Base-by-base conservation (phyloP, 2,329 filamentous ascomycete species). In the Neophaeococcomyces mojaviensis region DNA sequence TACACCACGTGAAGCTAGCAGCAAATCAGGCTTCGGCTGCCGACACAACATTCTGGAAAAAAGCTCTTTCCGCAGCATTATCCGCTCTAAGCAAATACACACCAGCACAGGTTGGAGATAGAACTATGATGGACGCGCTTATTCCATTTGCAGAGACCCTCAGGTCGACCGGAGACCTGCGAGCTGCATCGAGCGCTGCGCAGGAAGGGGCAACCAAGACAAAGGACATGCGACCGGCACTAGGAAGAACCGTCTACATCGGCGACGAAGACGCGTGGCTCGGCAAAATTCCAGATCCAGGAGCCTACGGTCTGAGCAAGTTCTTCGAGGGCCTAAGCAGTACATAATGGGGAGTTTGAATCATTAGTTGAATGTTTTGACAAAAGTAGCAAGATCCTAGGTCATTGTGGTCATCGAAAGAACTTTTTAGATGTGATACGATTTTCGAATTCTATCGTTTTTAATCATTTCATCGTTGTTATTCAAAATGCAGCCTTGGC, bases 181-280 rank as follows among this genome's bases (percentile, higher is more conserved):
- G 77, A 53, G 72, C 79, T 59, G 88, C 90, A 6, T 87, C 87
- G 0, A 71, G 79, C 56, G 88, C 86, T 1, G 82, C 88, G 0
- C 76, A 78, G 51, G 72, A 79, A 36, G 90, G 84, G 1, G 84
- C 88, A 4, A 82, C 89, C 52, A 78, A 77, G 19, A 97, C 90
- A 16, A 94, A 88, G 69, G 85, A 84, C 18, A 95, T 97, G 89
- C 79, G 83, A 63, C 86, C 90, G n/a, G n/a, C n/a, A n/a, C n/a
- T n/a, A n/a, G n/a, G n/a, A 34, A 90, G 83, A 55, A 79, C 83
- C 1, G 86, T 90, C 10, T 94, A 94, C 62, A 79, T 94, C 43
- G 86, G 84, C 52, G 84, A 84, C 33, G 65, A 69, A 52, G 58
- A 59, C 4, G 74, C n/a, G n/a, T n/a, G n/a, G n/a, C n/a, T n/a